Evolutionary conservation across 1,139 yeast species (phyloP).

Genomic region (Debaryomyces subglobosus): DNA sequence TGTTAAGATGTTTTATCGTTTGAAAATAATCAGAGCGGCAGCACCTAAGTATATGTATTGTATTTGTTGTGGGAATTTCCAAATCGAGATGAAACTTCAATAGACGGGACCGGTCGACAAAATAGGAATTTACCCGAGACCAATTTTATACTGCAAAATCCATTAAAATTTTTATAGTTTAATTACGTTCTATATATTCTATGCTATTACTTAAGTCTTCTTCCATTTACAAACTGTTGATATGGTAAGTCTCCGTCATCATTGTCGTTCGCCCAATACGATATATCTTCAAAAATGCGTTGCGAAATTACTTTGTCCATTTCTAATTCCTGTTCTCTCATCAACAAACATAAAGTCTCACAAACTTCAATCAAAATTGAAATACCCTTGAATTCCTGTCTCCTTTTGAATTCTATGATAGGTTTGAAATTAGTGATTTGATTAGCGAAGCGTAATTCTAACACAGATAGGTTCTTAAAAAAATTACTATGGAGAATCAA

Average conservation of each 20-base stretch:
- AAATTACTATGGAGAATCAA: slow-evolving; percentile 55
- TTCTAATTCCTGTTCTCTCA: slow-evolving; percentile 63
- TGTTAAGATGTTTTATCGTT: background rate
- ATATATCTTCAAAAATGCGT: slow-evolving; percentile 56
- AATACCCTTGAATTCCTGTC: slow-evolving; percentile 54
- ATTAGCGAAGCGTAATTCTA: slow-evolving; percentile 71
- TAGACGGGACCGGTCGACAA: slow-evolving; percentile 1
- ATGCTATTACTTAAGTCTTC: slow-evolving; percentile 9
- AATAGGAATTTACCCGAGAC: background rate
- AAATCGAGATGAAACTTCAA: slow-evolving; percentile 4
- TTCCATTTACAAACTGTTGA: slow-evolving; percentile 18
- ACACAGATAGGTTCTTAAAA: slow-evolving; percentile 65
- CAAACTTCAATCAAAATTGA: slow-evolving; percentile 76
- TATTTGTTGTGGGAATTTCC: slow-evolving; percentile 1
- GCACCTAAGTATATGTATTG: background rate
- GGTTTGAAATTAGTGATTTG: slow-evolving; percentile 63
- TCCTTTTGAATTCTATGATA: slow-evolving; percentile 66
- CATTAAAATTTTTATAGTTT: too few relatives aligned
- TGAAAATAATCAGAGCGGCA: background rate
- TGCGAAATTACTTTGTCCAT: slow-evolving; percentile 60
- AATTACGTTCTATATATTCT: background rate
- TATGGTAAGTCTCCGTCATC: slow-evolving; percentile 44
- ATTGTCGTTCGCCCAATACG: slow-evolving; percentile 57
- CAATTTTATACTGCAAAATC: background rate
- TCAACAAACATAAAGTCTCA: slow-evolving; percentile 60